Evolutionary conservation across 768 basidiomycete species (phyloP).

Genomic region (Exsudoporus frostii): DNA sequence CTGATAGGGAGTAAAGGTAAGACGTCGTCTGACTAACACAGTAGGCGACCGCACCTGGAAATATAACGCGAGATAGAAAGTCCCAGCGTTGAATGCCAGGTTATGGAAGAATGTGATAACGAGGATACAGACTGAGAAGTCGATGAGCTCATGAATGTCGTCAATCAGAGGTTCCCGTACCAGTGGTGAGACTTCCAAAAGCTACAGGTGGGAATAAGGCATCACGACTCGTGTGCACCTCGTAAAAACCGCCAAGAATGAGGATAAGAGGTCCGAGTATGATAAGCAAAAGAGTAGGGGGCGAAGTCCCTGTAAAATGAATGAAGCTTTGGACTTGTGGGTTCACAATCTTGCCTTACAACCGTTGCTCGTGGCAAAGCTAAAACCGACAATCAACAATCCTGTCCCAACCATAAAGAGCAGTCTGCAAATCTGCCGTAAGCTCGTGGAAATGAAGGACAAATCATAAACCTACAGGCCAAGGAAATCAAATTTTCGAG

Average conservation of each 20-base stretch:
- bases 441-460: constrained; percentile 14
- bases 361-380: constrained; percentile 63
- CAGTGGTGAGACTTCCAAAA: constrained; percentile 57
- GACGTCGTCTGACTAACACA: background rate
- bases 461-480: constrained; percentile 58
- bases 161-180: constrained; percentile 37
- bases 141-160: constrained; percentile 7
- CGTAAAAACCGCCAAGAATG: constrained; percentile 61
- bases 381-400: constrained; percentile 75
- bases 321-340: constrained; percentile 11
- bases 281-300: constrained; percentile 60
- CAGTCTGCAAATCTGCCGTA: constrained; percentile 41
- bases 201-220: constrained; percentile 66
- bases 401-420: constrained; percentile 76
- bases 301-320: constrained; percentile 52
- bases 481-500: constrained; percentile 65
- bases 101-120: constrained; percentile 76
- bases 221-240: constrained; percentile 62
- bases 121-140: constrained; percentile 55
- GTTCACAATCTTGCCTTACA: constrained; percentile 46
- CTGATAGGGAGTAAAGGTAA: constrained; percentile 34
- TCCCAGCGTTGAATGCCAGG: constrained; percentile 78
- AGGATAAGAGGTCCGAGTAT: constrained; percentile 53
- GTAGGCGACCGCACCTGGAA: constrained; percentile 56
- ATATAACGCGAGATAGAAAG: constrained; percentile 81